These are phyloP conservation scores for Trichothecium sympodiale DNA, from an alignment of 2,329 filamentous ascomycete genomes.

Conservation along the genomic window DNA sequence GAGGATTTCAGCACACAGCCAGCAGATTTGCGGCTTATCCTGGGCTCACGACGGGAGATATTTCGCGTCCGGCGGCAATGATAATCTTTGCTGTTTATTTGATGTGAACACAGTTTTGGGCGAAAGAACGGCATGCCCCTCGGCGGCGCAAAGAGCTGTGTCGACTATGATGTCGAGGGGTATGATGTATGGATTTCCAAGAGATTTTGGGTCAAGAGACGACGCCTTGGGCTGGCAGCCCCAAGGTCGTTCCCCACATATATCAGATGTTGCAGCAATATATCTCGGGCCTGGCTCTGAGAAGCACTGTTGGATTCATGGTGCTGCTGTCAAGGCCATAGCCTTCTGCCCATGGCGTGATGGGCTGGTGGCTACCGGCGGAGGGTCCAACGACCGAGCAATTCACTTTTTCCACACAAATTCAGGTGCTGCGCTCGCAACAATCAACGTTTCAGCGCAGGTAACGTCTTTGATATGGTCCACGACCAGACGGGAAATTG, in stretches of 20 bases:
- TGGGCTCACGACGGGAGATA: conserved; percentile 69
- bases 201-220: too few relatives aligned
- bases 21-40: conserved; percentile 87
- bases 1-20: conserved; percentile 66
- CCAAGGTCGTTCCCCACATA: too few relatives aligned
- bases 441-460: conserved; percentile 85
- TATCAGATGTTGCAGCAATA: too few relatives aligned
- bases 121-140: neutral
- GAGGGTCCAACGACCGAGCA: conserved; percentile 86
- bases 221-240: too few relatives aligned
- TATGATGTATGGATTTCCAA: too few relatives aligned
- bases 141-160: too few relatives aligned
- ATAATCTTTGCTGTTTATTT: conserved; percentile 81
- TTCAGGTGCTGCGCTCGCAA: conserved; percentile 75
- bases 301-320: conserved; percentile 65
- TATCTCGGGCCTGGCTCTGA: conserved; percentile 42
- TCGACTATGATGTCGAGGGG: too few relatives aligned
- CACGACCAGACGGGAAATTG: conserved; percentile 73
- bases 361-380: conserved; percentile 77
- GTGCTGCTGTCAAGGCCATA: conserved; percentile 89
- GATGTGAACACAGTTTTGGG: conserved; percentile 49
- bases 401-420: conserved; percentile 91
- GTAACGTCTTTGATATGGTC: conserved; percentile 92
- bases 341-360: conserved; percentile 94
- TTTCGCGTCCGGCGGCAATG: conserved; percentile 85